A percentile compares a stretch with the other conserved stretches of the same genome.
phyloP scores from a whole-genome alignment of 768 basidiomycete species.

The Leccinum truebloodii region DNA sequence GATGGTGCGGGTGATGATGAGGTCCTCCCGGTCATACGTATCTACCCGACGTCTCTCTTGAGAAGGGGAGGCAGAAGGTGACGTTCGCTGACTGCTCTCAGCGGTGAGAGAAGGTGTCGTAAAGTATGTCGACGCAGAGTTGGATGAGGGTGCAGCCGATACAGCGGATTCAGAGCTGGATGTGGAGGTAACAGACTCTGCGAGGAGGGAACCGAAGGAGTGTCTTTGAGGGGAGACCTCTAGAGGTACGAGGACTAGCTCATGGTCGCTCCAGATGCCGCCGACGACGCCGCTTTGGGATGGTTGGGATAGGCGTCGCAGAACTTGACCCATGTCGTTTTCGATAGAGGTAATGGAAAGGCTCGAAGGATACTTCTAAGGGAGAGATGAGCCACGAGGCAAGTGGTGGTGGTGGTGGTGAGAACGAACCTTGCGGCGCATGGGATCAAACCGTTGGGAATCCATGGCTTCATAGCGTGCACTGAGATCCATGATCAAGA shows the following conservation, averaged over 20 bases:
- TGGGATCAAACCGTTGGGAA: slow-evolving; percentile 35
- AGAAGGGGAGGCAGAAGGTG: slow-evolving; percentile 11
- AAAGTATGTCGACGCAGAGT: slow-evolving; percentile 25
- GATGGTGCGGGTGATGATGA: slow-evolving; percentile 38
- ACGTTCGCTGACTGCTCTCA: slow-evolving; percentile 8
- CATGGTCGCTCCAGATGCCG: slow-evolving; percentile 37
- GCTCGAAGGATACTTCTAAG: slow-evolving; percentile 22
- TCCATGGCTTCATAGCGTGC: slow-evolving; percentile 34
- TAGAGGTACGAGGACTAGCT: slow-evolving; percentile 34
- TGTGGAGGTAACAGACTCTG: slow-evolving; percentile 14
- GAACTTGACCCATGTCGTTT: slow-evolving; percentile 30
- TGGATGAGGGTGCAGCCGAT: slow-evolving; percentile 8
- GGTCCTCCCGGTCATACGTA: slow-evolving; percentile 32
- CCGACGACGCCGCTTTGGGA: slow-evolving; percentile 26
- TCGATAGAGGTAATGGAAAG: slow-evolving; percentile 13
- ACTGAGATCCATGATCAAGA: slow-evolving; percentile 26
- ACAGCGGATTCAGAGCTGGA: slow-evolving; percentile 14
- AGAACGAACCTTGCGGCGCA: slow-evolving; percentile 30
- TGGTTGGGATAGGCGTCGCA: slow-evolving; percentile 25
- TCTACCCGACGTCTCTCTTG: slow-evolving; percentile 23
- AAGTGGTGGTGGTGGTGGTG: slow-evolving; percentile 12
- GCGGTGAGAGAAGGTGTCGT: slow-evolving; percentile 18
- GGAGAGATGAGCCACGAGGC: slow-evolving; percentile 25
- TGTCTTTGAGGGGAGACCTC: slow-evolving; percentile 23
- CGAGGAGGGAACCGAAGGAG: slow-evolving; percentile 20